Percentiles rank a stretch among this genome's conserved stretches.
Conservation (phyloP, 2,329 filamentous ascomycete genomes). For the Amylocarpus encephaloides region DNA sequence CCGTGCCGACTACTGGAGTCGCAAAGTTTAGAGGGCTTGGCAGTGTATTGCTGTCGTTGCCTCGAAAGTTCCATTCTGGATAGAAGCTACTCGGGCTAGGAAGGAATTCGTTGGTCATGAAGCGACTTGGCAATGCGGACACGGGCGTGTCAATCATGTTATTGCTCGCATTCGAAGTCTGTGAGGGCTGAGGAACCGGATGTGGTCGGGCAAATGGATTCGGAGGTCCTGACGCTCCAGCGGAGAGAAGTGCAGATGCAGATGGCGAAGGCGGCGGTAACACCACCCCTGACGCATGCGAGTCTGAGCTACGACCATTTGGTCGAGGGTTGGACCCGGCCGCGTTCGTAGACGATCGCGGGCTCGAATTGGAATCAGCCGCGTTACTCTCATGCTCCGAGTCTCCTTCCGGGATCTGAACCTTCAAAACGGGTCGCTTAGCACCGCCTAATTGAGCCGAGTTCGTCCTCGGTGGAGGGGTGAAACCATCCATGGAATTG, state of each 20-base stretch:
- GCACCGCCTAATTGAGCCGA: slow-evolving; percentile 61
- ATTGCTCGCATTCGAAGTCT: slow-evolving; percentile 29
- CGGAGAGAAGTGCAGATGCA: slow-evolving; percentile 69
- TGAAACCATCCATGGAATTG: slow-evolving; percentile 60
- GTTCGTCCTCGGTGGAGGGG: slow-evolving; percentile 71
- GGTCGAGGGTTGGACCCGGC: slow-evolving; percentile 21
- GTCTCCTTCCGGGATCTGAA: slow-evolving; percentile 89
- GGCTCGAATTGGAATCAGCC: slow-evolving; percentile 58
- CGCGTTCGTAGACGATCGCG: slow-evolving; percentile 25
- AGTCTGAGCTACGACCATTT: slow-evolving; percentile 35
- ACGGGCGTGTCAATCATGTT: slow-evolving; percentile 72
- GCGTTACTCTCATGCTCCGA: slow-evolving; percentile 69
- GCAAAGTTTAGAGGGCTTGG: slow-evolving; percentile 91
- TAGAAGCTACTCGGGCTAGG: slow-evolving; percentile 92
- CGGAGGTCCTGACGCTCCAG: slow-evolving; percentile 83
- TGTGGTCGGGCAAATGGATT: slow-evolving; percentile 91
- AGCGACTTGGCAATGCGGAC: slow-evolving; percentile 87
- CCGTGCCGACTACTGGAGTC: slow-evolving; percentile 63
- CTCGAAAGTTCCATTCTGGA: slow-evolving; percentile 75
- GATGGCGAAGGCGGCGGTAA: slow-evolving; percentile 91
- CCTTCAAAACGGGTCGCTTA: slow-evolving; percentile 76
- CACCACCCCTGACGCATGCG: slow-evolving; percentile 62
- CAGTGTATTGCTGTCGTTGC: slow-evolving; percentile 72
- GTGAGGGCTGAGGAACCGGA: slow-evolving; percentile 50
- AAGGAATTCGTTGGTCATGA: slow-evolving; percentile 79